phyloP scores from a whole-genome alignment of 2,329 filamentous ascomycete genomes.

The Penicillium sp. region DNA sequence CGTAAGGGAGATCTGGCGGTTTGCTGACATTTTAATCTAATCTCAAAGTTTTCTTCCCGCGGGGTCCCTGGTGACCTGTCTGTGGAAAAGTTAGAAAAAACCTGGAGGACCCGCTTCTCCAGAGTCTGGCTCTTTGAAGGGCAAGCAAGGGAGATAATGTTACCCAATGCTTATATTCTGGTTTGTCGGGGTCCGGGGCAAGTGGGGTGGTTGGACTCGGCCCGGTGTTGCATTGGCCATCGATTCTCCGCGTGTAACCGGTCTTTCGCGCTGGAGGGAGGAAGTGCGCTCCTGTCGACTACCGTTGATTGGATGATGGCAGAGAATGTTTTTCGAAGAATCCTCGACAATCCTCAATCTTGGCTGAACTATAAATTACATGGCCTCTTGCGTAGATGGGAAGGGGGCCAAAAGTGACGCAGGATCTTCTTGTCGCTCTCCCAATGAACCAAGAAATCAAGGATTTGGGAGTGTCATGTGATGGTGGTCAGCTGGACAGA shows the following conservation, averaged over 20 bases:
- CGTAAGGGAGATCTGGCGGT: background rate
- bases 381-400: background rate
- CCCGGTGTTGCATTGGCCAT: constrained; percentile 3
- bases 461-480: background rate
- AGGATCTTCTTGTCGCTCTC: background rate
- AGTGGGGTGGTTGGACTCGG: constrained; percentile 1
- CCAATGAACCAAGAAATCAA: background rate
- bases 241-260: constrained; percentile 4
- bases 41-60: background rate
- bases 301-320: background rate
- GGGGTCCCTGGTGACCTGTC: background rate
- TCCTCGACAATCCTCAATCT: background rate
- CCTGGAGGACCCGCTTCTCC: constrained; percentile 3
- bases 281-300: background rate
- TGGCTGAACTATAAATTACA: constrained; percentile 1
- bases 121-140: background rate
- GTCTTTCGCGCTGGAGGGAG: background rate
- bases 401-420: background rate
- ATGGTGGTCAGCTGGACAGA: background rate
- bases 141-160: constrained; percentile 6
- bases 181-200: constrained; percentile 9
- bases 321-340: background rate
- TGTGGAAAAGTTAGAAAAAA: constrained; percentile 6
- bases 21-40: constrained; percentile 1
- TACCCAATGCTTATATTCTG: constrained; percentile 9